Base-by-base conservation (phyloP, 2,329 filamentous ascomycete species). In the Pseudogymnoascus sp. region DNA sequence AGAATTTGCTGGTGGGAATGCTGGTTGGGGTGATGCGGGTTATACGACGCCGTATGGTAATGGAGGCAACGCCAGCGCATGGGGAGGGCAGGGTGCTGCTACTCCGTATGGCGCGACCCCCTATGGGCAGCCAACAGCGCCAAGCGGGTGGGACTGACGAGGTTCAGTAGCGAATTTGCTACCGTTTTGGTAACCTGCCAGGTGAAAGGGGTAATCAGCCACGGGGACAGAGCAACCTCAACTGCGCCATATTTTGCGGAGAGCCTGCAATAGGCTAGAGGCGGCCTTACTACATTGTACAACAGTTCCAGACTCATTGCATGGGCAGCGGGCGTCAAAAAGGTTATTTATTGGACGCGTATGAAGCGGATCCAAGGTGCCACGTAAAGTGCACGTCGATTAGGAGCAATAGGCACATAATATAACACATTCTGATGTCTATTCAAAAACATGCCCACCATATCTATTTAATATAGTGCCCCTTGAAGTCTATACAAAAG, bases 21-120 rank as follows among this genome's bases (percentile, higher is more conserved):
- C 80, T 18, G 80, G 79, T 62, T 80, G 79, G 18, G 80, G 83
- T 47, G 83, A 86, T 64, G 75, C 75, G 39, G 89, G 88, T 37
- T 90, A 85, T 72, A 87, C 85, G 8, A 90, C 88, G 7, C 86
- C 88, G 0, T 90, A 87, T 70, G 85, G 81, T 23, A 80, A 76
- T 68, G 78, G 78, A 21, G 83, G 83, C 23, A 81, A 77, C 61
- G 79, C 83, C 66, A 88, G 83, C 71, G 79, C 84, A 16, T 93
- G 89, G 84, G 88, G 88, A 16, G 84, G 80, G 37, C 81, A 74
- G 60, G 83, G 78, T 7, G 78, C 77, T 18, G 76, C 80, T 62
- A 85, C 83, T 21, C 82, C 83, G 5, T 86, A 83, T 69, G 83
- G 83, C 42, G 82, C 82, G 29, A 86, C 84, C 10, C 83, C 85